Conservation (phyloP, 257 asterid genomes). For the Salvia miltiorrhiza region DNA sequence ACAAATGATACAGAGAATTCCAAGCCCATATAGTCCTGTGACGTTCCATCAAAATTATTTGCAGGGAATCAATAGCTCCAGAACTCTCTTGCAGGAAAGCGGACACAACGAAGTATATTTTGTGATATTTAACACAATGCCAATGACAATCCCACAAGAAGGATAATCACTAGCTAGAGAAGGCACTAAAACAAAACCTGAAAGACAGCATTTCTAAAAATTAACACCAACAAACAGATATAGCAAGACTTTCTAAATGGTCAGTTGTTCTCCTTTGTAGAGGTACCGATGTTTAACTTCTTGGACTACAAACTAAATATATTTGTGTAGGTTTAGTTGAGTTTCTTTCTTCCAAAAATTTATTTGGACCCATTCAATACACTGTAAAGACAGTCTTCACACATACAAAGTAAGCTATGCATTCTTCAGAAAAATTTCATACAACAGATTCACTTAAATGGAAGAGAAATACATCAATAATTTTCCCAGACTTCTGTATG, state of each 20-base stretch:
- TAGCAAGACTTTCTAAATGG: background rate
- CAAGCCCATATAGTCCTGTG: background rate
- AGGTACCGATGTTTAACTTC: background rate
- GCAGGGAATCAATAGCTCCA: background rate
- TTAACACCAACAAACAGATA: background rate
- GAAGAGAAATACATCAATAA: background rate
- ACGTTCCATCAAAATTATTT: background rate
- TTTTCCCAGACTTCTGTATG: background rate
- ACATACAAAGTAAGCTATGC: background rate
- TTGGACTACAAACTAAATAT: background rate
- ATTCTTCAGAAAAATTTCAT: background rate
- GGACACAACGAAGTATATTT: background rate
- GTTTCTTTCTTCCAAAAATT: background rate
- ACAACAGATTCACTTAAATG: constrained; percentile 1
- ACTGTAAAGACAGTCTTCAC: too few relatives aligned
- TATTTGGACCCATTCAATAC: background rate
- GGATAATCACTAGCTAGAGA: background rate
- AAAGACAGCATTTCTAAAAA: background rate
- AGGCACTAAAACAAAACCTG: background rate
- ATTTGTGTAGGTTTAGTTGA: background rate
- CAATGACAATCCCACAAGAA: background rate
- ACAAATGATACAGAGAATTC: background rate
- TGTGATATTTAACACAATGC: background rate
- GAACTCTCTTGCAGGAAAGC: background rate
- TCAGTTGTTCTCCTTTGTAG: background rate